Evolutionary conservation across 305 asterid genomes (phyloP), one percentile per base, ranked within the genome.

Genomic region (Plantago coronopus): DNA sequence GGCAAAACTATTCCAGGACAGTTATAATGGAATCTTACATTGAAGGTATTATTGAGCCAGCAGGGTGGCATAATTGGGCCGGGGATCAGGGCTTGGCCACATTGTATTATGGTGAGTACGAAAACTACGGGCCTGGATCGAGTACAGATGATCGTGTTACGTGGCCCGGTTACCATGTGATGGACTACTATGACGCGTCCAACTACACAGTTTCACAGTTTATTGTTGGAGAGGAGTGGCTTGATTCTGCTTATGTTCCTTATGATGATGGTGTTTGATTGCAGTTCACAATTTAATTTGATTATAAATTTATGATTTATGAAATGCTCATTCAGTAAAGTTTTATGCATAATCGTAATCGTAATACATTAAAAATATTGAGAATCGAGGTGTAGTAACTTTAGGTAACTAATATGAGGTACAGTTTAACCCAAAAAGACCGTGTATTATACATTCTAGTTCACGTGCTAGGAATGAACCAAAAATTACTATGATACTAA

Each of bases 221-320:
- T 56, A 81, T 91, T 10, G 63, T 81, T 0, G 97, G 89, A 14
- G 76, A 78, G 31, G 95, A 83, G 66, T 91, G 98, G 97, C 73
- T 91, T 22, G 95, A 77, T 66, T 91, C 96, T 5, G 88, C 95
- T 17, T 76, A 87, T 2, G 75, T 91, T 68, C 98, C 98, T 44
- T 91, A 86, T 47, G 95, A 88, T 63, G 76, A 75, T 63, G 82
- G 80, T 47, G 73, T 86, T 57, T 90, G 67, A 84, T 37, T 19
- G 10, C 31, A 22, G 56, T 19, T 25, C 55, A 20, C 18, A 50
- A 50, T 49, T 7, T 17, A 21, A n/a, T n/a, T n/a, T n/a, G n/a
- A n/a, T n/a, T n/a, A n/a, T n/a, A n/a, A n/a, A n/a, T n/a, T n/a
- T n/a, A n/a, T n/a, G n/a, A n/a, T n/a, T n/a, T n/a, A n/a, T n/a